Base-by-base conservation (phyloP, 805 yeast genomes). In the Yamadazyma philogaea region DNA sequence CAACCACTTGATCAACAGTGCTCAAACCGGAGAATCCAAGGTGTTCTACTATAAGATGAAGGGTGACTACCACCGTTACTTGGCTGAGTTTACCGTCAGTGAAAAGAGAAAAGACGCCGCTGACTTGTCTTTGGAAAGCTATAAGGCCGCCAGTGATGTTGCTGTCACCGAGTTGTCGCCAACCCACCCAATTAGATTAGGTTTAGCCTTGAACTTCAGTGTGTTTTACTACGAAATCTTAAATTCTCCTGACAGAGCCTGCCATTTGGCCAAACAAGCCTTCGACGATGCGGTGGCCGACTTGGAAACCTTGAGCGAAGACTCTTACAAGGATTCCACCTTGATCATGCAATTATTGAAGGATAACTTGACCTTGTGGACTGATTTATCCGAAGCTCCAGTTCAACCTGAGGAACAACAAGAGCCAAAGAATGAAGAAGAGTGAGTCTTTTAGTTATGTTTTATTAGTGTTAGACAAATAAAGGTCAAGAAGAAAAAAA, bases 261-360 rank as follows among this genome's bases (percentile, higher is more conserved):
- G 99, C 71, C 96, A 90, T 68, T 81, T 91, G 68, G 99, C 99
- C 61, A 93, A 91, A 73, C 96, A 91, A 75, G 98, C 99, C 30
- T 91, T 93, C 58, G 99, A 91, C 70, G 98, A 91, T 64, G 99
- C 99, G 52, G 95, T 91, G 66, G 96, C 99, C 52, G 98, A 93
- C 75, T 81, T 91, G 67, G 99, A 91, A 74, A 87, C 97, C 54
- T 78, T 91, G 64, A 87, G 96, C 35, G 99, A 91, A 75, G 99
- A 91, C 75, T 86, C 96, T 55, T 91, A 93, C 82, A 93, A 91
- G 73, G 99, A 91, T 71, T 89, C 97, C 51, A 93, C 98, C 56
- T 82, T 93, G 68, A 93, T 93, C 66, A 93, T 93, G 99, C 98
- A 93, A 81, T 82, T 93, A 68, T 82, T 93, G 68, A 86, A 97